Percentiles rank a stretch among this genome's conserved stretches.
phyloP scores from a whole-genome alignment of 345 rosid species.

The Eutrema yunnanense region DNA sequence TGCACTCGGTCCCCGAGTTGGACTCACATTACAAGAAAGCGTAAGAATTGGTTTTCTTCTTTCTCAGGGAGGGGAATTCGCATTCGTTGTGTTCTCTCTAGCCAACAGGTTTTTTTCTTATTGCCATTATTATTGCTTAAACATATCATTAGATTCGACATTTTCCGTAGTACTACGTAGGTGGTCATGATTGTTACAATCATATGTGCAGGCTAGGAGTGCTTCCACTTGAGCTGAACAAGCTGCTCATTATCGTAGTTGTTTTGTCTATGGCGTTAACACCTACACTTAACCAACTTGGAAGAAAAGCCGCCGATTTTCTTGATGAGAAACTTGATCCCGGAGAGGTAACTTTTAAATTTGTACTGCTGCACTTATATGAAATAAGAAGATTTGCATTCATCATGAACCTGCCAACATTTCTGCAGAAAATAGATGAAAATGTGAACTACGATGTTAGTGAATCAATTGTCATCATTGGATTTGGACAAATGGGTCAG shows the following conservation, averaged over 20 bases:
- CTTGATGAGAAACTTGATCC: slow-evolving; percentile 44
- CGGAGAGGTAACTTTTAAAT: slow-evolving; percentile 8
- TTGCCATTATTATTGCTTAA: neutral
- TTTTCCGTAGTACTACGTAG: neutral
- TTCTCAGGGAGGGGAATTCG: slow-evolving; percentile 98
- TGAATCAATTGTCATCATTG: slow-evolving; percentile 85
- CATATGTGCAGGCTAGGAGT: slow-evolving; percentile 72
- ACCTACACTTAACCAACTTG: slow-evolving; percentile 81
- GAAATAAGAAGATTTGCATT: neutral
- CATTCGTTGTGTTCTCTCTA: slow-evolving; percentile 87
- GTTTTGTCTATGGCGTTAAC: slow-evolving; percentile 96
- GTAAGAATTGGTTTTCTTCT: slow-evolving; percentile 86
- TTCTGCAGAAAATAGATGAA: slow-evolving; percentile 50
- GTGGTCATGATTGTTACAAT: slow-evolving; percentile 12
- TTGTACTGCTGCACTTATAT: neutral
- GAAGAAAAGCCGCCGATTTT: slow-evolving; percentile 75
- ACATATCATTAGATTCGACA: neutral
- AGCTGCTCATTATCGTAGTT: slow-evolving; percentile 91
- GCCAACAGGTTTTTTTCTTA: slow-evolving; percentile 63
- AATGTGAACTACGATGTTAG: slow-evolving; percentile 55
- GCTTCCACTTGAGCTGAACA: slow-evolving; percentile 95
- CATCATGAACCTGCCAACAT: neutral
- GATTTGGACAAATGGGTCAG: slow-evolving; percentile 99
- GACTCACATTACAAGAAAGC: slow-evolving; percentile 84
- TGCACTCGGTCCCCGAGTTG: slow-evolving; percentile 91